Percentiles rank a stretch among this genome's conserved stretches.
These are phyloP conservation scores for Kwoniella dejecticola DNA, from an alignment of 768 basidiomycete genomes.

Conservation along the genomic window DNA sequence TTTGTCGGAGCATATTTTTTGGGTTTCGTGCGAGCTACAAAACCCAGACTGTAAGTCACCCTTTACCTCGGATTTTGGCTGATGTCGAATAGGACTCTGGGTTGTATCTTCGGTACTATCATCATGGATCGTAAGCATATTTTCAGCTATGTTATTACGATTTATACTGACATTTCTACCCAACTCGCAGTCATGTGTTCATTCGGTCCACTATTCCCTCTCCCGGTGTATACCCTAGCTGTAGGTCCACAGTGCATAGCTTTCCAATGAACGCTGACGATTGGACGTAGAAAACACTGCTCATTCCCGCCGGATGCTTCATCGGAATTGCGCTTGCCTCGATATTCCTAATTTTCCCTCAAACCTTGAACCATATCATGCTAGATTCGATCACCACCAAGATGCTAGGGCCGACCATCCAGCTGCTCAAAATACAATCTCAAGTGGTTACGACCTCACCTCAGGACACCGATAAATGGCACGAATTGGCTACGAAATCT, in stretches of 20 bases:
- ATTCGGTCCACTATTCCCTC: slow-evolving; percentile 62
- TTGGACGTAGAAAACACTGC: slow-evolving; percentile 42
- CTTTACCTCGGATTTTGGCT: background rate
- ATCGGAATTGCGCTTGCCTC: slow-evolving; percentile 61
- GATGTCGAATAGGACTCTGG: slow-evolving; percentile 47
- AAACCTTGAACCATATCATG: slow-evolving; percentile 59
- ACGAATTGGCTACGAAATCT: slow-evolving; percentile 32
- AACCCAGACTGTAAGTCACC: slow-evolving; percentile 57
- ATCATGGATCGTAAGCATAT: slow-evolving; percentile 55
- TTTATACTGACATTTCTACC: no score
- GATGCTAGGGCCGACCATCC: slow-evolving; percentile 43
- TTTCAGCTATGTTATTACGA: no score
- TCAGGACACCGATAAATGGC: slow-evolving; percentile 34
- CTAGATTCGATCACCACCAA: slow-evolving; percentile 41
- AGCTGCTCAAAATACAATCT: slow-evolving; percentile 43
- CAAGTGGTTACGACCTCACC: slow-evolving; percentile 40
- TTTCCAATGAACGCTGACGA: no score
- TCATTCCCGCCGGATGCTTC: slow-evolving; percentile 60
- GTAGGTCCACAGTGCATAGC: slow-evolving; percentile 41
- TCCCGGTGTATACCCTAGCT: slow-evolving; percentile 58
- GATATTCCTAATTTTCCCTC: slow-evolving; percentile 62
- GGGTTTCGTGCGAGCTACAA: slow-evolving; percentile 60
- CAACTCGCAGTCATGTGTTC: slow-evolving; percentile 51
- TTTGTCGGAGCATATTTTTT: slow-evolving; percentile 59
- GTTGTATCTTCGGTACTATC: slow-evolving; percentile 61